Evolutionary conservation across 2,329 filamentous ascomycete genomes (phyloP).

Genomic region (Mollisiaceae sp.): DNA sequence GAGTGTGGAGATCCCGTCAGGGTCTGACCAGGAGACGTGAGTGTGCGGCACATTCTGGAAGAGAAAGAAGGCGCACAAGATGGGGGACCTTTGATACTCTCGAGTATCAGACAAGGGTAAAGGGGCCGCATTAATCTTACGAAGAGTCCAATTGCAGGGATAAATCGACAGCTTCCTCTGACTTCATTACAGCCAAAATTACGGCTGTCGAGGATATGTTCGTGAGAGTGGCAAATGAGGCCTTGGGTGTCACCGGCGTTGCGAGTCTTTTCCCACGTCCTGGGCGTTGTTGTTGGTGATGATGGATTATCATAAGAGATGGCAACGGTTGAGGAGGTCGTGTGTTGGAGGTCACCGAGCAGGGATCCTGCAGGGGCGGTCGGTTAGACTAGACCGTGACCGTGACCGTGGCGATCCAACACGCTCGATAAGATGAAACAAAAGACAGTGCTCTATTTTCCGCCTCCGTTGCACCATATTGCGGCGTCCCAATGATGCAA

Average conservation of each 20-base stretch:
- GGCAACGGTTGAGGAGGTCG: neutral
- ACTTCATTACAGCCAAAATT: slow-evolving; percentile 30
- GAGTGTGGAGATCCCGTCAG: slow-evolving; percentile 32
- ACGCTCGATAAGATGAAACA: slow-evolving; percentile 20
- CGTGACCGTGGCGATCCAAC: slow-evolving; percentile 18
- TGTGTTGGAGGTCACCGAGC: neutral
- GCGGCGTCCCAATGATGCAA: neutral
- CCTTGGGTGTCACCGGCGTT: slow-evolving; percentile 5
- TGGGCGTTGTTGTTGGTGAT: slow-evolving; percentile 14
- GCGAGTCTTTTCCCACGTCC: neutral
- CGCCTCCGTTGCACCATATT: slow-evolving; percentile 4
- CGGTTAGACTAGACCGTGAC: neutral
- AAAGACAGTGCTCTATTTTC: slow-evolving; percentile 19
- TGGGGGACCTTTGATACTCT: slow-evolving; percentile 14
- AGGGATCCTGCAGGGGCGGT: neutral
- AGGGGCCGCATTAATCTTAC: slow-evolving; percentile 35
- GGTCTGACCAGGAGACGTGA: slow-evolving; percentile 16
- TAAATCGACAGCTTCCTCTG: slow-evolving; percentile 19
- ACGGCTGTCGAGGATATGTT: slow-evolving; percentile 12
- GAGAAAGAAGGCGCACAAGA: slow-evolving; percentile 18
- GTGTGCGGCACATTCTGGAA: slow-evolving; percentile 29
- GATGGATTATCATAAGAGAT: neutral
- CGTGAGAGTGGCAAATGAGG: neutral
- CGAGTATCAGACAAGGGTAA: slow-evolving; percentile 28
- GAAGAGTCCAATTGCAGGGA: slow-evolving; percentile 29